Evolutionary conservation across 2,329 filamentous ascomycete genomes (phyloP).

Genomic region (Reticulascus tulasneorum): DNA sequence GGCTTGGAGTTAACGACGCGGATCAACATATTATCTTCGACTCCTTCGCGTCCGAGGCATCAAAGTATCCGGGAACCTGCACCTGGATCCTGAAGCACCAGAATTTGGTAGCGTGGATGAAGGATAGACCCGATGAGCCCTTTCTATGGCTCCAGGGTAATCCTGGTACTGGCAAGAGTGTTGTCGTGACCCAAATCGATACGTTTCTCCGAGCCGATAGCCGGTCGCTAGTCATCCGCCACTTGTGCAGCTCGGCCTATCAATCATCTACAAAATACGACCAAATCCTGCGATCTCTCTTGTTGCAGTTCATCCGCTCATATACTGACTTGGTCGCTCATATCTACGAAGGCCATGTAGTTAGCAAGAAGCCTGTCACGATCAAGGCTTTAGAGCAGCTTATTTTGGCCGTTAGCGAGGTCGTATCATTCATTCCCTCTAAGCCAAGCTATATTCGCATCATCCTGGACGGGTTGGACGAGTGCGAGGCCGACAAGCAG

Average conservation of each 20-base stretch:
- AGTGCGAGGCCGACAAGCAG: conserved; percentile 1
- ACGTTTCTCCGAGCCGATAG: conserved; percentile 21
- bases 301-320: conserved; percentile 2
- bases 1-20: conserved; percentile 25
- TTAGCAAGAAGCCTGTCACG: not conserved
- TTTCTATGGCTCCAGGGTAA: conserved; percentile 29
- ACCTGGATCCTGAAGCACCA: conserved; percentile 27
- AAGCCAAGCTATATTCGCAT: conserved; percentile 1
- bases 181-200: conserved; percentile 24
- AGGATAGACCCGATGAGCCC: conserved; percentile 10
- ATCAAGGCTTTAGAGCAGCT: not conserved
- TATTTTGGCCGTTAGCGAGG: not conserved
- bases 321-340: conserved; percentile 1
- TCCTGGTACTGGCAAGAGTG: conserved; percentile 33
- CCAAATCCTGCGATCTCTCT: conserved; percentile 8
- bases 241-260: conserved; percentile 31
- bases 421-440: conserved; percentile 4
- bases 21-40: conserved; percentile 27
- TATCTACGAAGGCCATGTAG: not conserved
- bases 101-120: conserved; percentile 22
- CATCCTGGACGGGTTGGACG: conserved; percentile 3
- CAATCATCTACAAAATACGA: conserved; percentile 27
- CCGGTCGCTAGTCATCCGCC: conserved; percentile 18
- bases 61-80: conserved; percentile 25
- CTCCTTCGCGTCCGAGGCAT: conserved; percentile 7